Base-by-base conservation (phyloP, 148 eudicot species). In the Pharnaceum exiguum region DNA sequence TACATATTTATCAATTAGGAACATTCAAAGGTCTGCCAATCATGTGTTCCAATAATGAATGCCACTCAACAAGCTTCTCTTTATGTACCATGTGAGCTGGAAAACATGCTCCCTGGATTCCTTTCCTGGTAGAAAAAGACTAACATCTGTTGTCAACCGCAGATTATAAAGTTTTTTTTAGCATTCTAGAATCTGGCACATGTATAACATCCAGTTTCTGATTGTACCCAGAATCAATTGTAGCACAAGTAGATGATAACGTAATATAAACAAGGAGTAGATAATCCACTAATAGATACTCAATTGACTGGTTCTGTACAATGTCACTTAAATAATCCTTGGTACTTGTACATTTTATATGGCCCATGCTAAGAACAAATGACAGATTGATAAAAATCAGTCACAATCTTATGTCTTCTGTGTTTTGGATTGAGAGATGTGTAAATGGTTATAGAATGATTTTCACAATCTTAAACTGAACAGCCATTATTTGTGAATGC, bases 261-360 rank as follows among this genome's bases (percentile, higher is more conserved):
- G 43, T 7, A 19, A 59, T 26, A 13, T 39, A 18, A n/a, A 51
- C 8, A 29, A 29, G 8, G 9, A 25, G n/a, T n/a, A n/a, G n/a
- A n/a, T n/a, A n/a, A n/a, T n/a, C n/a, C n/a, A n/a, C n/a, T n/a
- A n/a, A n/a, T n/a, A 49, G 37, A 51, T 10, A 54, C 51, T 39
- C 49, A 17, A 40, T 15, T 26, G 19, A 60, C 19, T 25, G 15
- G 36, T 43, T 68, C 46, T 60, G 56, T 56, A 62, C 66, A 59
- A 59, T 58, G 45, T 22, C 16, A 51, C 17, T 19, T 4, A 4
- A 39, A 38, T n/a, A n/a, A 48, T 15, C 24, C 19, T 15, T 17
- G 51, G 26, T 23, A 52, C 59, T 40, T 10, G 33, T 67, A 22
- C 40, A 50, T 19, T 17, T 12, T 47, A 32, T 50, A 27, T 57